Conservation (phyloP, 495 filamentous ascomycete species). For the Diplogelasinospora grovesii region DNA sequence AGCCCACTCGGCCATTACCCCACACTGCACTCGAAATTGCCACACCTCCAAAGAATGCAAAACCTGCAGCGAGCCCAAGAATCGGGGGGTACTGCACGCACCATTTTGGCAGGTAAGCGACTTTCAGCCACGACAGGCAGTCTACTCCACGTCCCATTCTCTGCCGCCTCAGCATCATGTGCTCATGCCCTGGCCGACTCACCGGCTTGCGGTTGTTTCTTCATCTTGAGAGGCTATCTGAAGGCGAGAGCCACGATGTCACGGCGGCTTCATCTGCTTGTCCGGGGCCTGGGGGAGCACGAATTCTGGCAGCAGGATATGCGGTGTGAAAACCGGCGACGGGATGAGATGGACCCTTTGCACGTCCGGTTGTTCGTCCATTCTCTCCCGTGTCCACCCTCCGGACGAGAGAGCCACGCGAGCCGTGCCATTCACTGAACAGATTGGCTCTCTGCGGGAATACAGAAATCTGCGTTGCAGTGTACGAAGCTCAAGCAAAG, state of each 20-base stretch:
- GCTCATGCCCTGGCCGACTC: conserved; percentile 4
- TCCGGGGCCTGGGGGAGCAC: background rate
- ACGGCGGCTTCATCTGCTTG: conserved; percentile 11
- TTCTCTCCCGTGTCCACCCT: conserved; percentile 1
- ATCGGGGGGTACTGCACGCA: background rate
- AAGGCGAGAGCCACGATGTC: conserved; percentile 11
- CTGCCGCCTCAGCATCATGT: conserved; percentile 19
- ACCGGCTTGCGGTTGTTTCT: background rate
- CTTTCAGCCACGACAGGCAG: conserved; percentile 1
- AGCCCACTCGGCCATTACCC: conserved; percentile 7
- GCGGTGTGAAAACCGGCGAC: background rate
- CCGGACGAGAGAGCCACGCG: too few relatives aligned
- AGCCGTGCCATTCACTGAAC: background rate
- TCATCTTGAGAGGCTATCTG: background rate
- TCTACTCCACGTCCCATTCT: conserved; percentile 15
- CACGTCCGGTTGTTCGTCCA: background rate
- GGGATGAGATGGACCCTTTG: background rate
- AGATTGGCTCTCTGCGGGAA: too few relatives aligned
- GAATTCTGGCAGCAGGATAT: background rate
- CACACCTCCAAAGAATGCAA: conserved; percentile 9
- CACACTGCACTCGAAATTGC: conserved; percentile 19
- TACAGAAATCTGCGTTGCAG: too few relatives aligned
- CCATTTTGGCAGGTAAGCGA: conserved; percentile 2
- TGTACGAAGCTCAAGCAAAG: too few relatives aligned
- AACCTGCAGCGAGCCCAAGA: conserved; percentile 1